Evolutionary conservation across 768 basidiomycete species (phyloP).

Genomic region (Phlegmacium glaucopus): DNA sequence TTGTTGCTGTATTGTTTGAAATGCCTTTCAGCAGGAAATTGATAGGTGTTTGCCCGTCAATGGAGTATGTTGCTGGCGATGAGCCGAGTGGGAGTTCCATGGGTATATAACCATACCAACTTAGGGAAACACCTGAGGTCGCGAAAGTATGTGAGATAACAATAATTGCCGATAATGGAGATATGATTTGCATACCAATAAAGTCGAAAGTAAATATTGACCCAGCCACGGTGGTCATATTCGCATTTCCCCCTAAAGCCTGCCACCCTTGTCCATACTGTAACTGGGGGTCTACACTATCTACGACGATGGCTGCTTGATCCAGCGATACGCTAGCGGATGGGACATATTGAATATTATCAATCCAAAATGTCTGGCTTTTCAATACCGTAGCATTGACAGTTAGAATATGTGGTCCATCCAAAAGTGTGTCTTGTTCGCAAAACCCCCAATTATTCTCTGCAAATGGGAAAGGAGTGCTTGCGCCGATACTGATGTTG

Average conservation of each 20-base stretch:
- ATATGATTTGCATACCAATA: slow-evolving; percentile 13
- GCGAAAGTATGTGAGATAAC: not conserved
- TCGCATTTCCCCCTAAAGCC: slow-evolving; percentile 12
- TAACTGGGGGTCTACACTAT: slow-evolving; percentile 18
- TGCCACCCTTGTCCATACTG: slow-evolving; percentile 20
- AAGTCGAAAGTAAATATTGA: slow-evolving; percentile 19
- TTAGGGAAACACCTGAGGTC: slow-evolving; percentile 16
- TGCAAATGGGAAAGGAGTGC: slow-evolving; percentile 8
- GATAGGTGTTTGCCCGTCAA: slow-evolving; percentile 17
- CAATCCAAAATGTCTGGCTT: slow-evolving; percentile 25
- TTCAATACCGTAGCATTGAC: slow-evolving; percentile 17
- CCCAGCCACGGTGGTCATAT: slow-evolving; percentile 12
- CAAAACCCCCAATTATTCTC: slow-evolving; percentile 27
- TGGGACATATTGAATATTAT: slow-evolving; percentile 24
- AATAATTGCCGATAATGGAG: not conserved
- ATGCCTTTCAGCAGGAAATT: slow-evolving; percentile 20
- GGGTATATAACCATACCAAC: slow-evolving; percentile 23
- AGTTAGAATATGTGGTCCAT: slow-evolving; percentile 22
- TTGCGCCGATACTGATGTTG: slow-evolving; percentile 18
- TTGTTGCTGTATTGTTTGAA: slow-evolving; percentile 1
- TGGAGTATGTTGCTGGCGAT: slow-evolving; percentile 16
- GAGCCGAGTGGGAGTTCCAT: slow-evolving; percentile 12
- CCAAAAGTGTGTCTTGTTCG: slow-evolving; percentile 10
- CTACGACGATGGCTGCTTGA: slow-evolving; percentile 14
- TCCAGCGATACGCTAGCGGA: slow-evolving; percentile 15